Base-by-base conservation (phyloP, 495 filamentous ascomycete species). In the Cairneyella variabilis region DNA sequence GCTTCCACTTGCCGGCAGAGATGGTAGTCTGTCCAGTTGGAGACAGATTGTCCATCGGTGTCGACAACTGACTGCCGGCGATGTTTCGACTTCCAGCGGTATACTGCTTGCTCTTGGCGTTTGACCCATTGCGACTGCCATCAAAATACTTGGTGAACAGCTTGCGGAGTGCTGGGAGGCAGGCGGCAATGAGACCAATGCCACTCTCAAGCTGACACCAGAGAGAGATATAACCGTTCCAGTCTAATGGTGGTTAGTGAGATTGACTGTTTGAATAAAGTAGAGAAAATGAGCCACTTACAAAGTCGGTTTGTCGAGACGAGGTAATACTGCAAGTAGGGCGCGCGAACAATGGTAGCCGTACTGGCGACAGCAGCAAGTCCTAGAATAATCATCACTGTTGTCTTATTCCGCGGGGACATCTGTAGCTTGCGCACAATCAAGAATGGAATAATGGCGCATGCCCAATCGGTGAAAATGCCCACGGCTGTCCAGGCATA, bases 361-460 rank as follows among this genome's bases (percentile, higher is more conserved):
- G 36, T 39, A 39, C 36, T 39, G 14, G 36, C 36, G 36, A 39
- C 12, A 39, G 36, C 36, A 39, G 36, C 36, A 39, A 39, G 36
- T 17, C 36, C 36, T 39, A 39, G 36, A 39, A 39, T 39, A 39
- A 39, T 17, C 36, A 39, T 39, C 14, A 39, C 36, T 5, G 36
- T 39, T 3, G 36, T 39, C 36, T 39, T 39, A n/a, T 39, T 39
- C 36, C 36, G 36, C 36, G 36, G 14, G 36, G 36, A 39, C 36
- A 39, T 39, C 36, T 39, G 36, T 39, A 39, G 36, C 36, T 39
- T 39, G 36, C 36, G 36, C 36, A 39, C 36, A 39, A 39, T 39
- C 36, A 39, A 39, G 36, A n/a, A 39, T 39, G 36, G 36, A 39
- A 39, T 39, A 17, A 39, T 39, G 12, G 36, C 36, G 14, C 18